Percentiles rank a stretch among this genome's conserved stretches.
These are phyloP conservation scores for Parietaria judaica DNA, from an alignment of 306 rosid species.

Conservation along the genomic window DNA sequence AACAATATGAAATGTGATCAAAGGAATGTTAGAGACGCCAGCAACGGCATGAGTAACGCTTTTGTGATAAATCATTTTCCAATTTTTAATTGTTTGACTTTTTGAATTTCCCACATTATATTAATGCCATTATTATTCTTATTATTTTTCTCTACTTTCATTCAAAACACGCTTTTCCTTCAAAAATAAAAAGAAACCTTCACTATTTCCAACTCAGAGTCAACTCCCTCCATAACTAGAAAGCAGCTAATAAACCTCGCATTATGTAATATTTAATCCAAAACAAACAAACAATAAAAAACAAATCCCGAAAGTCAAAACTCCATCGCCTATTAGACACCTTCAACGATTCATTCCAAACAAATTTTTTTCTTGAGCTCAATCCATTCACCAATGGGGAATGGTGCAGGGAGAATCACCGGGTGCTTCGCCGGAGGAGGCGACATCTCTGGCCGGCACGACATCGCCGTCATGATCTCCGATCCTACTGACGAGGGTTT, in stretches of 20 bases:
- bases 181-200: not conserved
- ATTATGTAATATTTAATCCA: not conserved
- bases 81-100: constrained; percentile 8
- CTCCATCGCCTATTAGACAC: constrained; percentile 6
- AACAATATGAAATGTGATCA: no score
- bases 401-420: constrained; percentile 34
- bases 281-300: constrained; percentile 7
- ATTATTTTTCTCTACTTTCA: not conserved
- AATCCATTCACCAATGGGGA: constrained; percentile 47
- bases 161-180: constrained; percentile 3
- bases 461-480: constrained; percentile 6
- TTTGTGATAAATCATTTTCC: not conserved
- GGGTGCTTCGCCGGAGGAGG: constrained; percentile 45
- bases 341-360: not conserved
- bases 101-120: not conserved
- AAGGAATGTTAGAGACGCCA: not conserved
- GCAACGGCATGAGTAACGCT: no score
- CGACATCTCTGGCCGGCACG: constrained; percentile 37
- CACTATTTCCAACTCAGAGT: constrained; percentile 1
- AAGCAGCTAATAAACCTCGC: not conserved
- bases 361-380: not conserved
- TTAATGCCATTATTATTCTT: not conserved
- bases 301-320: constrained; percentile 34
- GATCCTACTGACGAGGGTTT: constrained; percentile 32
- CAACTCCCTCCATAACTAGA: constrained; percentile 13